Conservation (phyloP, 768 basidiomycete species). For the Pleurotus citrinopileatus region DNA sequence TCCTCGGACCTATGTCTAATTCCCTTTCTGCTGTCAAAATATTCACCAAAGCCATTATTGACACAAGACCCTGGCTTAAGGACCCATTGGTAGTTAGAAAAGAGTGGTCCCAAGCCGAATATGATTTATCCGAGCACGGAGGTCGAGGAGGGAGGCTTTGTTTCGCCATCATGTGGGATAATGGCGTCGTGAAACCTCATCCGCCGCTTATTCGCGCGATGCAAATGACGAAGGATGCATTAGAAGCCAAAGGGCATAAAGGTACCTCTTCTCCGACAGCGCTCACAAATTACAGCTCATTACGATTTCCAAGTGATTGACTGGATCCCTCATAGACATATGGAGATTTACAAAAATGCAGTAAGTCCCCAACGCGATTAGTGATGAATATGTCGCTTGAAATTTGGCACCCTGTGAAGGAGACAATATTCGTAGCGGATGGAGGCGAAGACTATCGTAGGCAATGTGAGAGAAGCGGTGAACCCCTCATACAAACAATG, state of each 20-base stretch:
- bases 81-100: slow-evolving; percentile 61
- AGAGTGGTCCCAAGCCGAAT: slow-evolving; percentile 59
- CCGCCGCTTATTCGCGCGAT: slow-evolving; percentile 66
- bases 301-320: slow-evolving; percentile 50
- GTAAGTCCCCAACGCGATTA: slow-evolving; percentile 29
- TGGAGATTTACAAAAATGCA: slow-evolving; percentile 35
- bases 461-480: slow-evolving; percentile 44
- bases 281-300: not conserved
- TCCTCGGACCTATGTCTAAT: slow-evolving; percentile 68
- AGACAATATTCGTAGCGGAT: slow-evolving; percentile 28
- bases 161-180: slow-evolving; percentile 66
- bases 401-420: no score
- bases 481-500: slow-evolving; percentile 56
- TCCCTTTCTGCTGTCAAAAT: slow-evolving; percentile 56
- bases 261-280: slow-evolving; percentile 32
- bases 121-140: slow-evolving; percentile 55
- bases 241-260: slow-evolving; percentile 61
- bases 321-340: slow-evolving; percentile 59
- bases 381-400: slow-evolving; percentile 1
- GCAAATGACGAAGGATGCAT: slow-evolving; percentile 49
- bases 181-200: slow-evolving; percentile 56
- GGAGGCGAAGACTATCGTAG: slow-evolving; percentile 43
- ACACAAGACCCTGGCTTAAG: slow-evolving; percentile 58
- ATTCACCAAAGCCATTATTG: slow-evolving; percentile 65
- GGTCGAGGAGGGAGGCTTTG: slow-evolving; percentile 43